These are phyloP conservation scores for Tieghemostelium lacteum DNA, from an alignment of 78 protist species.

Conservation along the genomic window DNA sequence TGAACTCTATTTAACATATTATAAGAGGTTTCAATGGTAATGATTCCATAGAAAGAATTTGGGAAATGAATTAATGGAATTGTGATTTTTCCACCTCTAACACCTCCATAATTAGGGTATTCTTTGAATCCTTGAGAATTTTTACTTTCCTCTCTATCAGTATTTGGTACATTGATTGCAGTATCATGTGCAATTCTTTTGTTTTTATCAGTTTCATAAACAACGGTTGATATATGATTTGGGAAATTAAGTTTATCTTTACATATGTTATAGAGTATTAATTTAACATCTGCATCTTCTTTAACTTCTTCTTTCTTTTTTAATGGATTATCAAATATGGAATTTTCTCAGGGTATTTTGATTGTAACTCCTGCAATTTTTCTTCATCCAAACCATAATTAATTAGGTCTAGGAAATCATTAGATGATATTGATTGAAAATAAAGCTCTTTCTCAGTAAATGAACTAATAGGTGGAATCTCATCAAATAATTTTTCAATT, in stretches of 20 bases:
- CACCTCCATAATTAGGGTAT: neutral
- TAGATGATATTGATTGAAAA: neutral
- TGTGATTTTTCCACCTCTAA: neutral
- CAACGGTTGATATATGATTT: neutral
- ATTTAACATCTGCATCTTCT: neutral
- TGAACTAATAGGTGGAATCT: neutral
- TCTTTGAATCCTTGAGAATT: neutral
- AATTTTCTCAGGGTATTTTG: neutral
- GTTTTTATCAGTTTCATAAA: neutral
- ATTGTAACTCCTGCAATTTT: no score
- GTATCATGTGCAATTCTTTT: neutral
- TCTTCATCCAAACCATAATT: neutral
- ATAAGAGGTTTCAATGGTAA: neutral
- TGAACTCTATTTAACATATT: neutral
- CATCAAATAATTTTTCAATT: neutral
- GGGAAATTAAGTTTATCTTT: neutral
- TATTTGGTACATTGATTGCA: neutral
- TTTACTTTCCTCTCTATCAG: neutral
- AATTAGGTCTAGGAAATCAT: no score
- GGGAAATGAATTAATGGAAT: neutral
- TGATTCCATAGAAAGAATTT: neutral
- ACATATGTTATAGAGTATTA: neutral
- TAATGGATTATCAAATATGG: neutral
- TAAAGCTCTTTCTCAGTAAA: neutral
- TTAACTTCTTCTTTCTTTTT: neutral